phyloP scores from a whole-genome alignment of 2,329 filamentous ascomycete species.

The Colletotrichum tamarilloi region DNA sequence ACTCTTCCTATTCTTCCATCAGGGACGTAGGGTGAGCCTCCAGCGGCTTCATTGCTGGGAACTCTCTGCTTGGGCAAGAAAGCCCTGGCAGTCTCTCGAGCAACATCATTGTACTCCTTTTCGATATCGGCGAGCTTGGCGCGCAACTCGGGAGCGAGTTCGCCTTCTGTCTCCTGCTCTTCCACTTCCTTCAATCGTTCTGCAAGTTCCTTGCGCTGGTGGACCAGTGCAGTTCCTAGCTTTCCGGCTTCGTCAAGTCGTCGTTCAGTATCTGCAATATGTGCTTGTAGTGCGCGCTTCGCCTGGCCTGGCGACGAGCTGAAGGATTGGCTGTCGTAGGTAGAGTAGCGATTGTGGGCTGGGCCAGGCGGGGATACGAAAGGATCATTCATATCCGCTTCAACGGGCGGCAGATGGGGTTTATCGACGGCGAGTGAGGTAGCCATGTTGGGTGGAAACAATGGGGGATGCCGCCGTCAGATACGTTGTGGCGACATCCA shows the following conservation, averaged over 20 bases:
- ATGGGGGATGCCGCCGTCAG: slow-evolving; percentile 33
- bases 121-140: slow-evolving; percentile 88
- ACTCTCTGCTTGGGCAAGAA: slow-evolving; percentile 88
- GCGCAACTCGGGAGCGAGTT: slow-evolving; percentile 85
- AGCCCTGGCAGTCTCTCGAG: slow-evolving; percentile 87
- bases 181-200: slow-evolving; percentile 89
- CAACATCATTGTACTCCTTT: slow-evolving; percentile 94
- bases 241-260: slow-evolving; percentile 92
- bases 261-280: slow-evolving; percentile 91
- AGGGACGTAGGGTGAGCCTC: slow-evolving; percentile 63
- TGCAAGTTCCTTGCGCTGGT: slow-evolving; percentile 85
- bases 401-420: slow-evolving; percentile 52
- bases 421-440: slow-evolving; percentile 56
- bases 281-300: slow-evolving; percentile 88
- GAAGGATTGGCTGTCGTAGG: slow-evolving; percentile 85
- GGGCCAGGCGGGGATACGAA: slow-evolving; percentile 63
- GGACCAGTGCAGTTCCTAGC: slow-evolving; percentile 85
- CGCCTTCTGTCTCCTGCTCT: slow-evolving; percentile 77
- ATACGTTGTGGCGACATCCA: slow-evolving; percentile 32
- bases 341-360: slow-evolving; percentile 77
- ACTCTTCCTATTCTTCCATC: slow-evolving; percentile 65
- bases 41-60: slow-evolving; percentile 72
- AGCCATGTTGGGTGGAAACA: slow-evolving; percentile 50
- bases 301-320: slow-evolving; percentile 84
- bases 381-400: slow-evolving; percentile 61